These are phyloP conservation scores for Venturia asperata DNA, from an alignment of 2,329 filamentous ascomycete species.

Conservation along the genomic window DNA sequence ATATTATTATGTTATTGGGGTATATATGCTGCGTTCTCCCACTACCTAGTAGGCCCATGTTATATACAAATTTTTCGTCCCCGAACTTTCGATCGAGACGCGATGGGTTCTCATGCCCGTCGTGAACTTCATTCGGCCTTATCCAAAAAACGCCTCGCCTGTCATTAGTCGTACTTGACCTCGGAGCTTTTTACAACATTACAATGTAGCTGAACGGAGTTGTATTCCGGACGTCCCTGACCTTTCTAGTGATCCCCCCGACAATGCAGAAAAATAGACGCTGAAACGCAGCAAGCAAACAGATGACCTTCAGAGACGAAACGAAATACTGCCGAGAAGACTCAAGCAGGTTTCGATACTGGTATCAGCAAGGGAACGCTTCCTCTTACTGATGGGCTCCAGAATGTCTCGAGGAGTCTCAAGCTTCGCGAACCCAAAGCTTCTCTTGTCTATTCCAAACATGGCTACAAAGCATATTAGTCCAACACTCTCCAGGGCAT, in stretches of 20 bases:
- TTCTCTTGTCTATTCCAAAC: constrained; percentile 13
- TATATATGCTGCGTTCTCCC: not conserved
- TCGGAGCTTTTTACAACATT: not conserved
- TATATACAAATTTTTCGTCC: not conserved
- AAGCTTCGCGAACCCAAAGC: constrained; percentile 13
- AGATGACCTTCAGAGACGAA: not conserved
- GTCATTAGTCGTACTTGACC: not conserved
- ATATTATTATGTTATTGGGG: not conserved
- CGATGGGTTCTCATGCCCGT: not conserved
- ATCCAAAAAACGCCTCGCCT: not conserved
- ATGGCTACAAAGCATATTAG: constrained; percentile 15
- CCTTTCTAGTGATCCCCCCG: constrained; percentile 4
- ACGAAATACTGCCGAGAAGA: not conserved
- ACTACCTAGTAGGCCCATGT: not conserved
- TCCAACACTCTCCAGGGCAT: not conserved
- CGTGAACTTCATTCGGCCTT: constrained; percentile 1
- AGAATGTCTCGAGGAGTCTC: not conserved
- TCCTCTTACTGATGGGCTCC: not conserved
- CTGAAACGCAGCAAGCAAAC: constrained; percentile 10
- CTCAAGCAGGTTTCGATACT: not conserved
- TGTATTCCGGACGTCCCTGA: not conserved
- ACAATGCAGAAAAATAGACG: not conserved
- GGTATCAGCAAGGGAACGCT: not conserved
- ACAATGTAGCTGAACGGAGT: not conserved
- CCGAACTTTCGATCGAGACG: not conserved